phyloP scores from a whole-genome alignment of 2,329 filamentous ascomycete species.

The Mycosphaerella sp. region DNA sequence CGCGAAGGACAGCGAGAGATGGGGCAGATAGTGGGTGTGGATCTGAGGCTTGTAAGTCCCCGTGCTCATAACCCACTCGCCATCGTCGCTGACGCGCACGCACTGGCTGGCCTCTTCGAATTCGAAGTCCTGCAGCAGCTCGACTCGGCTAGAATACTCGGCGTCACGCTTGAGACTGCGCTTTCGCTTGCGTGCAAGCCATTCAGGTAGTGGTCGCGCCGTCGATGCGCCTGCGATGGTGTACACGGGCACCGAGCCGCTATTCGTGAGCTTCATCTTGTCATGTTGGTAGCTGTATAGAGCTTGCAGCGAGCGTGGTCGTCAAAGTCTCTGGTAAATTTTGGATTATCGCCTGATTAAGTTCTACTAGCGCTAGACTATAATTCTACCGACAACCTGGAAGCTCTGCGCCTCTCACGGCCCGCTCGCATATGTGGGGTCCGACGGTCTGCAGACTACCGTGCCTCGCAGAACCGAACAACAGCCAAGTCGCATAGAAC shows the following conservation, averaged over 20 bases:
- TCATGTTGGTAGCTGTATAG: background rate
- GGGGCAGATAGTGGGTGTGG: slow-evolving; percentile 89
- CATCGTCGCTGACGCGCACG: slow-evolving; percentile 85
- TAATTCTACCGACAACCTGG: too few relatives aligned
- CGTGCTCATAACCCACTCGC: slow-evolving; percentile 94
- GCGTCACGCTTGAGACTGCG: slow-evolving; percentile 84
- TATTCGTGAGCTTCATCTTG: slow-evolving; percentile 72
- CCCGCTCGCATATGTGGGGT: too few relatives aligned
- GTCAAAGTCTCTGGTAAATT: background rate
- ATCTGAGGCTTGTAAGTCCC: slow-evolving; percentile 78
- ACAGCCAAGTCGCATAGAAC: too few relatives aligned
- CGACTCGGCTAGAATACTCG: slow-evolving; percentile 88
- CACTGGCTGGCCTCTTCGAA: slow-evolving; percentile 94
- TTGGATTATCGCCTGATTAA: too few relatives aligned
- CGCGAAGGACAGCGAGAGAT: slow-evolving; percentile 87
- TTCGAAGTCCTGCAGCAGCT: slow-evolving; percentile 94
- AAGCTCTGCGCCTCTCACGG: too few relatives aligned
- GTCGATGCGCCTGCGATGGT: slow-evolving; percentile 89
- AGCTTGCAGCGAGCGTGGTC: background rate
- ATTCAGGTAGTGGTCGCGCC: slow-evolving; percentile 83
- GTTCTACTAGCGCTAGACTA: too few relatives aligned
- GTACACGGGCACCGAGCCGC: slow-evolving; percentile 81
- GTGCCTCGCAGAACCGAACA: too few relatives aligned
- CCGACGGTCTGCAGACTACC: too few relatives aligned
- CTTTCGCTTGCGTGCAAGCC: slow-evolving; percentile 86